Evolutionary conservation across 1,284 basidiomycete genomes (phyloP), one percentile per base, ranked within the genome.

Genomic region (Pseudozyma hubeiensis): DNA sequence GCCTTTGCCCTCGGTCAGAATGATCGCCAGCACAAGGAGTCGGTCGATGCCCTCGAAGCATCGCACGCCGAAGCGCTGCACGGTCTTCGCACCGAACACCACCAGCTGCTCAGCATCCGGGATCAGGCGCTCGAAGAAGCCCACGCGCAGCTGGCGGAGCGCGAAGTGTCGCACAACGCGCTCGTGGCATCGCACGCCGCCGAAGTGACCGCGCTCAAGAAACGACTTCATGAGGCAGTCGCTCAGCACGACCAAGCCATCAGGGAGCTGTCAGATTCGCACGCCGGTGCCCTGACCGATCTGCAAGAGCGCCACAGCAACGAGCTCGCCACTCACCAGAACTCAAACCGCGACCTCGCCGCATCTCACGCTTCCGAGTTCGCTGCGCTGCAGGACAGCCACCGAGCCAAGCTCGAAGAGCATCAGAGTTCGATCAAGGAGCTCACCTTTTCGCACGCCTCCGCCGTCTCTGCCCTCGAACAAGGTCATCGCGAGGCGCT

Each of bases 1-100:
- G 30, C 55, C 19, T 69, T 71, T 46, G 62, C 63, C 7, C 63
- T 80, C 34, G 45, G 47, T 14, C 62, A 71, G 48, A 74, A 68
- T 51, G 71, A 79, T 17, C 56, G 66, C n/a, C 57, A 75, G 45
- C 67, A 74, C 53, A 44, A 58, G 34, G 75, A 66, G 13, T 33
- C 43, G 29, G 31, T 77, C 49, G 58, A 69, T 3, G 62, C 57
- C 7, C 41, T 75, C 30, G 37, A 77, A 31, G 47, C 57, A 9
- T 47, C 64, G 14, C 64, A 80, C 34, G 64, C 56, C 7, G 59
- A 46, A 6, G 37, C 54, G 14, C 41, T 68, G 39, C 57, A 56
- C 8, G 43, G 54, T n/a, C 46, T 67, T 39, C 61, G 64, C 39
- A 52, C 63, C n/a, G 70, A 73, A 39, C 62, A 68, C 45, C 51